Evolutionary conservation across 1,284 basidiomycete genomes (phyloP), one percentile per base, ranked within the genome.

Genomic region (Malassezia brasiliensis): DNA sequence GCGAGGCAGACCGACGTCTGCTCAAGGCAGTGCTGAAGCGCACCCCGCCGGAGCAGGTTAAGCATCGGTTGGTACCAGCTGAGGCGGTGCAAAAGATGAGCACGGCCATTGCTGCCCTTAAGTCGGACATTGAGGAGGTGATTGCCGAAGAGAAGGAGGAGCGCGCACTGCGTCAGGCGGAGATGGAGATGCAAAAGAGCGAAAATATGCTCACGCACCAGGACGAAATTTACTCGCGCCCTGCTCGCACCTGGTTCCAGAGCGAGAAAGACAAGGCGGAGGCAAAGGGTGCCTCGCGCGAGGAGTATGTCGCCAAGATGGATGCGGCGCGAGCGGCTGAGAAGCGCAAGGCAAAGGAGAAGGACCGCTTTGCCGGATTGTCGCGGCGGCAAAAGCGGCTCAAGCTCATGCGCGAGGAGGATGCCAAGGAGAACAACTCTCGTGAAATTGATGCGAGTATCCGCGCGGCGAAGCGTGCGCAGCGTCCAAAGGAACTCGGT

Each of bases 181-280:
- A 99, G 76, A 96, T 96, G 90, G 88, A 98, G 76, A 71, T 98
- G 19, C 85, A 82, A 65, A 98, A 96, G 77, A 88, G 91, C 35
- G 83, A 94, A 76, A 99, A 99, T 75, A 84, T 98, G 81, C 83
- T 96, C 51, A 85, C 91, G 73, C 89, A 98, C 68, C 82, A 88
- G 74, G 83, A 82, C n/a, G 94, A 98, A 77, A 98, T 99, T 67
- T 88, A 85, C 75, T 84, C 87, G 32, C 81, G 93, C 47, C 94
- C 94, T 8, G 89, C 90, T 25, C 80, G 93, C 61, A 96, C 91
- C 12, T 99, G 94, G 94, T 99, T 99, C 82, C 93, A 96, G 77
- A 83, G 81, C 22, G 81, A 82, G 59, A 86, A 86, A 74, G 90
- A 96, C 65, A 96, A 88, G 58, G 52, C 60, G 77, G 81, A 81